Base-by-base conservation (phyloP, 805 yeast species). In the Wickerhamomyces hampshirensis region DNA sequence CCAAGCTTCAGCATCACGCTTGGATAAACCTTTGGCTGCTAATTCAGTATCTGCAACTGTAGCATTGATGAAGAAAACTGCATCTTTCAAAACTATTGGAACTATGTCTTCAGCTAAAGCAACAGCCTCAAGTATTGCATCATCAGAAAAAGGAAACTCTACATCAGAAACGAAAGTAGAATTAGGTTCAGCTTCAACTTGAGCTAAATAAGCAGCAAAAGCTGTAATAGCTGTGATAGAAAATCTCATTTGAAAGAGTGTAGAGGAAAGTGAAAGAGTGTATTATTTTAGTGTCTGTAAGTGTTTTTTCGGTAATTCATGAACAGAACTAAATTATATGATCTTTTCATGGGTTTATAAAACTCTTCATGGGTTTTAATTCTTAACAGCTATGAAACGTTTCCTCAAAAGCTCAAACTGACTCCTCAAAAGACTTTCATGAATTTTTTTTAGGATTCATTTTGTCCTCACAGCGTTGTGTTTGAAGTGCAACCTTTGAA, bases 111-210 rank as follows among this genome's bases (percentile, higher is more conserved):
- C 49, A 30, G 40, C 45, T 31, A 48, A 47, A 27, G 42, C 40
- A 30, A 44, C 42, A 15, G 51, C 55, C 35, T 50, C 56, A 21
- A 51, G 45, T 42, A 51, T 45, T 16, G 55, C 55, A 38, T 37
- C 49, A 11, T 47, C 49, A 23, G 55, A 46, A 40, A 51, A 51
- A 35, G 56, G 56, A 42, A 51, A 50, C 30, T 48, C 53, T 19
- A 43, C 48, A 34, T 44, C 50, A 11, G 34, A 18, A 10, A 48
- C 48, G 17, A 15, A 11, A 17, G 31, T 14, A 18, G 23, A 11
- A 23, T 36, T 38, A 13, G 31, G 23, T 15, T 32, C 48, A 34
- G 46, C 48, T 23, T 21, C 8, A 18, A 15, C 44, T 8, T 24
- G 18, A 37, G 33, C 33, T 23, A 43, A 32, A 33, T 41, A 31